Base-by-base conservation (phyloP, 2,329 filamentous ascomycete genomes). In the Tolypocladium tropicale region DNA sequence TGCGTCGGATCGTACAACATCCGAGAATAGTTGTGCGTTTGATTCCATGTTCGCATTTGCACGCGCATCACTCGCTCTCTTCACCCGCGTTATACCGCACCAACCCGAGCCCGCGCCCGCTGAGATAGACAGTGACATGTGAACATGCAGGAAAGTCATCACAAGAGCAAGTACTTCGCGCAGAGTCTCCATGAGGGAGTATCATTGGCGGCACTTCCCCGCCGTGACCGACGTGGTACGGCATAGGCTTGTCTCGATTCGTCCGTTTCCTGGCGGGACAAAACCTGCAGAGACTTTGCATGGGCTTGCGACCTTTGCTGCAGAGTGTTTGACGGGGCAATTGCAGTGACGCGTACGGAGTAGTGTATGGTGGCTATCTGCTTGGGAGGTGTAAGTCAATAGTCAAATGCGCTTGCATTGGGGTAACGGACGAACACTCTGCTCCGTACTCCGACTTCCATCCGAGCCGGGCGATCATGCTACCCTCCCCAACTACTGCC, bases 381-480 rank as follows among this genome's bases (percentile, higher is more conserved):
- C 6, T 30, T 5, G 16, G n/a, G 25, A 30, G 25, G 7, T 48
- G 43, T 7, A 48, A 30, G 43, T 30, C 43, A 16, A 30, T 48
- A 16, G 25, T 48, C 25, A 11, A 49, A 18, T n/a, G 25, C 16
- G 46, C 46, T 30, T 16, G 16, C 18, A 11, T 10, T 30, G 25
- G 46, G 46, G 25, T 49, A 32, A 7, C 16, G 6, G 46, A 10
- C 46, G 30, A 16, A 49, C 46, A 9, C 43, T 12, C 23, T 28
- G 21, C 14, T 18, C 21, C n/a, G 39, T 28, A 25, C 18, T 32
- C 6, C 23, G 21, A 37, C 32, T 41, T 21, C 10, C 11, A 12
- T 37, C 28, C 16, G 41, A 51, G 33, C 41, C 56, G 55, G 56
- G 50, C 56, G 56, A 57, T 57, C 53, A 55, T 57, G 34, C 50